Evolutionary conservation across 495 filamentous ascomycete species (phyloP), one percentile per base, ranked within the genome.

Genomic region (Penicillium ochrochloron): DNA sequence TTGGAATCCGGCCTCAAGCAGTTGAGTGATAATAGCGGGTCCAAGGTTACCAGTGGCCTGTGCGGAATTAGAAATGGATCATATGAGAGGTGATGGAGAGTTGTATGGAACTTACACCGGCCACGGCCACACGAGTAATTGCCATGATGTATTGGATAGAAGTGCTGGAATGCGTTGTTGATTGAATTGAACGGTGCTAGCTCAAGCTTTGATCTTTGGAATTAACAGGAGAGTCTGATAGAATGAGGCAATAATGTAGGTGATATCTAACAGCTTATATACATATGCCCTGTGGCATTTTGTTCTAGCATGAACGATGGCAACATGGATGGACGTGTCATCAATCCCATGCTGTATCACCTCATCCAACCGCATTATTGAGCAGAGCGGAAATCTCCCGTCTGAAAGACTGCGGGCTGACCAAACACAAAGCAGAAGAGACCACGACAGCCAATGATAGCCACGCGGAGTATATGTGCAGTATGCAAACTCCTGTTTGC

Each of bases 31-130:
- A 35, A 89, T 75, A 4, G 83, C 70, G n/a, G 78, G 73, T 54
- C 89, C 90, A 11, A 91, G 75, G 57, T 81, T 83, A 42, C 90
- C 89, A 2, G 79, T 81, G 8, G 80, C 86, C 86, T 88, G 50
- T 23, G n/a, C 17, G 21, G 12, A 15, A 37, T 46, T 41, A 44
- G 61, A 41, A 39, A 31, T 17, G 10, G 27, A 9, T n/a, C 12
- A 17, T n/a, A 27, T 54, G 15, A 27, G 2, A 31, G 27, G 15
- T 2, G 15, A 2, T 8, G 27, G n/a, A 54, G 25, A 34, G 31
- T 31, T 2, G 31, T 17, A 17, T 31, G 15, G 23, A 52, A 60
- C 50, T 21, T 56, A 65, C 62, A 42, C 62, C 62, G 15, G 62
- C 62, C 14, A 65, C 34, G 9, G 62, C 62, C 2, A 65, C 57